A percentile compares a stretch with the other conserved stretches of the same genome.
phyloP scores from a whole-genome alignment of 176 grass and related monocot species.

The Lolium perenne region DNA sequence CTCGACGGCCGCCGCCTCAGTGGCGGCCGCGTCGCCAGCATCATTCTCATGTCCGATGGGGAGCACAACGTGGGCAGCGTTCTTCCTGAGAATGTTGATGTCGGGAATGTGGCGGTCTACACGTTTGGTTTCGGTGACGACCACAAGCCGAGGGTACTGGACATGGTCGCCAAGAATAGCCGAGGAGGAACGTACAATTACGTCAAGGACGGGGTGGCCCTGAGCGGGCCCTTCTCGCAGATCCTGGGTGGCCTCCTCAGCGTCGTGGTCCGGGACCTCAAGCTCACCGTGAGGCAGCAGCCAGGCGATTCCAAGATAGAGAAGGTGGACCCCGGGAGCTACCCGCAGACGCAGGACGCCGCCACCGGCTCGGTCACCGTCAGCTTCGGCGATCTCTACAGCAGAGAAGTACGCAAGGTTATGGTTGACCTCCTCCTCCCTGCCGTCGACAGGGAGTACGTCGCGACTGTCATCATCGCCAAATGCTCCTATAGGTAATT shows the following conservation, averaged over 20 bases:
- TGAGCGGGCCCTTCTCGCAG: constrained; percentile 39
- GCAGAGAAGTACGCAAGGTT: constrained; percentile 31
- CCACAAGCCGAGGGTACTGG: not conserved
- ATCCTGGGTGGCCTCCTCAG: constrained; percentile 49
- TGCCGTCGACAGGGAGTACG: too few species aligned
- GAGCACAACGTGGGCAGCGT: not conserved
- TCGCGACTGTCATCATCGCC: too few species aligned
- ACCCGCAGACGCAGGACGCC: not conserved
- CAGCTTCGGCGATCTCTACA: constrained; percentile 43
- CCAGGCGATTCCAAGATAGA: constrained; percentile 25
- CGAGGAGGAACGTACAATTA: constrained; percentile 42
- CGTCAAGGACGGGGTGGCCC: constrained; percentile 9
- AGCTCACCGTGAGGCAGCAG: constrained; percentile 21
- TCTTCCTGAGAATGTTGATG: not conserved
- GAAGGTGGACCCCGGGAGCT: constrained; percentile 35
- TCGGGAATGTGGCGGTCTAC: constrained; percentile 36
- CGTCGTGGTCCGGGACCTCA: constrained; percentile 40
- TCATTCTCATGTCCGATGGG: constrained; percentile 50
- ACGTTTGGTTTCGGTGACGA: constrained; percentile 54
- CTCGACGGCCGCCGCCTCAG: not conserved
- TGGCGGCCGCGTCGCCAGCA: constrained; percentile 7
- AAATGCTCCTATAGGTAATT: too few species aligned
- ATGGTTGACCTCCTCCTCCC: constrained; percentile 37
- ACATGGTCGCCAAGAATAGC: constrained; percentile 29
- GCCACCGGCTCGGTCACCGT: not conserved